Base-by-base conservation (phyloP, 495 filamentous ascomycete genomes). In the Podospora comata region DNA sequence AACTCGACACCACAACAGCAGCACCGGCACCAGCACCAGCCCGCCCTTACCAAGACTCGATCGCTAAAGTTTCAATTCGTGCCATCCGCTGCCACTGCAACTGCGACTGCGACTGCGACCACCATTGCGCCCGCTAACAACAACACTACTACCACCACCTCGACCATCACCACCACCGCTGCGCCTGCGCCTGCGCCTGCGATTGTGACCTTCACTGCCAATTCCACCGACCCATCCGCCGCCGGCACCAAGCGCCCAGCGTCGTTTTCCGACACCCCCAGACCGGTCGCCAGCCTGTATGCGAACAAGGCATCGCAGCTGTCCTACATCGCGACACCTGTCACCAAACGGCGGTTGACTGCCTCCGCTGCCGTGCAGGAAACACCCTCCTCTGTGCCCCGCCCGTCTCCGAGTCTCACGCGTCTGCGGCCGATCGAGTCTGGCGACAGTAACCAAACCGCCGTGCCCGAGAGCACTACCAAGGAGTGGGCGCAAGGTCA, bases 401-500 rank as follows among this genome's bases (percentile, higher is more conserved):
- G 58, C 23, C 32, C 69, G 2, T 57, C 63, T 13, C 53, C 69
- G 30, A 75, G 39, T 54, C 67, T 71, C n/a, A 61, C 62, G 15
- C 70, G 65, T 19, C 53, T 64, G 28, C 68, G 67, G 55, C n/a
- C 73, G 20, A 59, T 66, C 39, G 39, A 68, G 16, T n/a, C 11
- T 34, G 53, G 30, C 62, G 54, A 64, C 66, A 71, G 72, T 53
- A 57, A 62, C 23, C 73, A 73, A 58, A 71, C 71, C 27, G 70
- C 9, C 32, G 28, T 63, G 61, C 61, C 64, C 54, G 28, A 70
- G 60, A 65, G 69, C 65, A 62, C 71, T 13, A 73, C 71, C 27
- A 77, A 71, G 70, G 78, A 78, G 62, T 70, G 69, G 71, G 72
- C 74, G 55, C 76, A 77, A 54, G 77, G 78, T 18, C 82, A 80